Base-by-base conservation (phyloP, 768 basidiomycete species). In the Agaricus sinodeliciosus region DNA sequence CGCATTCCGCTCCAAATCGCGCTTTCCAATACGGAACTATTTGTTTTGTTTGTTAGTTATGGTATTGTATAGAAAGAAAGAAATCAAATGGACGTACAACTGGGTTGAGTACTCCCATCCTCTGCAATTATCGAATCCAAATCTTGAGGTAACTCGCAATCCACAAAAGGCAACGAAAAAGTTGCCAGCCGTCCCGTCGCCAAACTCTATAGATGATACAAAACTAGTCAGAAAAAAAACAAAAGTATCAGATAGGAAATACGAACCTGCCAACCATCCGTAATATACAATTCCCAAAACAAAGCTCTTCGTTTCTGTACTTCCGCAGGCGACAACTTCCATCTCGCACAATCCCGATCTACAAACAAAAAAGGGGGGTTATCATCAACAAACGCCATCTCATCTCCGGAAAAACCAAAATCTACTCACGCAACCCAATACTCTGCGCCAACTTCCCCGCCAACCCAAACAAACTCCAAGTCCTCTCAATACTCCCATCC, bases 331-430 rank as follows among this genome's bases (percentile, higher is more conserved):
- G 77, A 57, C 16, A 87, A 64, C 35, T 79, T 77, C 83, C 84
- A 87, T 27, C 85, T 73, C 4, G 84, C 84, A 61, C 82, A 83
- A 61, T 87, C 85, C 7, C 84, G 82, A 59, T 87, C 85, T 87
- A 51, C 13, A 40, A 27, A 42, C 18, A 48, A 52, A n/a, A n/a
- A n/a, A n/a, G n/a, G n/a, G n/a, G n/a, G n/a, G n/a, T n/a, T 49
- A 39, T 27, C 41, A n/a, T 50, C 46, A 27, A 43, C 43, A 49
- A 54, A 26, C 43, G 58, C 22, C 42, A 4, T 16, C 4, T 46
- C 45, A 22, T 15, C 15, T 31, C 26, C 12, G 28, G 15, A 52
- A 41, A 45, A 43, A 53, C 13, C 18, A 48, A 12, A 39, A 56
- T 28, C 44, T 35, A 75, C 82, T 60, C 60, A 86, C 84, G 84